Evolutionary conservation across 441 rosid genomes (phyloP).

Genomic region (Sinapis alba): DNA sequence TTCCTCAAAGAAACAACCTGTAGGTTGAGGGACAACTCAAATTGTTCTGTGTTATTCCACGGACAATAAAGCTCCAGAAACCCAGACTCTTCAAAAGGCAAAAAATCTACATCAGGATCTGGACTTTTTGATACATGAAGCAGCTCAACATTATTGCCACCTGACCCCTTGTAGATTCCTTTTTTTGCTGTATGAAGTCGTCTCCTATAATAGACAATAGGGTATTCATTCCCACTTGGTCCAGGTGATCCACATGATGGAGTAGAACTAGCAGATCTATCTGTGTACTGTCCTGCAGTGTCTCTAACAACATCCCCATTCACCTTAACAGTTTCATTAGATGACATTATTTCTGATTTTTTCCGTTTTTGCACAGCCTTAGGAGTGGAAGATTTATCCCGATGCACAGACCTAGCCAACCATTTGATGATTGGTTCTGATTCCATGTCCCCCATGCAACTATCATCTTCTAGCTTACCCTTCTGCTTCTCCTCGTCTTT

Average conservation of each 20-base stretch:
- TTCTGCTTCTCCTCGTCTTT: slow-evolving; percentile 51
- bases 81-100: slow-evolving; percentile 47
- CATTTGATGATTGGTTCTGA: slow-evolving; percentile 94
- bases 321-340: slow-evolving; percentile 35
- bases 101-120: slow-evolving; percentile 43
- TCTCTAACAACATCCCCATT: slow-evolving; percentile 37
- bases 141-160: slow-evolving; percentile 27
- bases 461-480: slow-evolving; percentile 53
- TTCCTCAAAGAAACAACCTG: slow-evolving; percentile 44
- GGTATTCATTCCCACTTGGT: slow-evolving; percentile 47
- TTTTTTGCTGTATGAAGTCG: slow-evolving; percentile 56
- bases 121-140: slow-evolving; percentile 36
- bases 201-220: slow-evolving; percentile 85
- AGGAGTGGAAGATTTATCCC: slow-evolving; percentile 60
- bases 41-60: slow-evolving; percentile 41
- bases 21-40: slow-evolving; percentile 47
- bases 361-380: slow-evolving; percentile 58
- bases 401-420: slow-evolving; percentile 71
- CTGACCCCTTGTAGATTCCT: slow-evolving; percentile 26
- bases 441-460: slow-evolving; percentile 62
- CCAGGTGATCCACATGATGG: slow-evolving; percentile 41
- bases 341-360: slow-evolving; percentile 36
- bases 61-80: slow-evolving; percentile 40
- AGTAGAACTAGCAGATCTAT: slow-evolving; percentile 40
- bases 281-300: slow-evolving; percentile 38